These are phyloP conservation scores for Melocanna baccifera DNA, from an alignment of 176 grass and related monocot genomes.

Conservation along the genomic window DNA sequence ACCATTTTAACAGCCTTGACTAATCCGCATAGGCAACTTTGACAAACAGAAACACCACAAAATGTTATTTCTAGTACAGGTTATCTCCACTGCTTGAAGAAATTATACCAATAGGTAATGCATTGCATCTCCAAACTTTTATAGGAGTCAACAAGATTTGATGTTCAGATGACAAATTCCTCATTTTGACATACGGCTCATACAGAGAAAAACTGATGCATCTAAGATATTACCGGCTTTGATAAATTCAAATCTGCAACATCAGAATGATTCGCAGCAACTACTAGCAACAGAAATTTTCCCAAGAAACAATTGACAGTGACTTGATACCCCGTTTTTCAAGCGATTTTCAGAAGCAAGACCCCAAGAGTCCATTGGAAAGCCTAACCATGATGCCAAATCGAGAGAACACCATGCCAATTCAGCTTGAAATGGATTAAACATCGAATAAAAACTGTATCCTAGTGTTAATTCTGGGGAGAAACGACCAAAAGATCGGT, in stretches of 20 bases:
- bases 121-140: neutral
- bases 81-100: neutral
- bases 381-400: neutral
- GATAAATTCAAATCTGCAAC: neutral
- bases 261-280: neutral
- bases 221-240: neutral
- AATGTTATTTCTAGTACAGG: neutral
- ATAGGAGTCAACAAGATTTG: neutral
- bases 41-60: neutral
- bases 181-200: neutral
- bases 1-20: neutral
- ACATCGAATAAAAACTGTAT: neutral
- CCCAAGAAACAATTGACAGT: slow-evolving; percentile 8
- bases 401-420: neutral
- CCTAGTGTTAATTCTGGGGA: neutral
- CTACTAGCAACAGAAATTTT: neutral
- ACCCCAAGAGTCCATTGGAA: slow-evolving; percentile 2
- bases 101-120: neutral
- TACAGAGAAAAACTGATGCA: neutral
- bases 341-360: neutral
- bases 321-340: neutral
- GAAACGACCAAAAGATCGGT: neutral
- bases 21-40: neutral
- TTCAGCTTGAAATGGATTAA: neutral
- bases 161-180: neutral